Evolutionary conservation across 164 flowering plant genomes (phyloP), one percentile per base, ranked within the genome.

Genomic region (Vitis rotundifolia): DNA sequence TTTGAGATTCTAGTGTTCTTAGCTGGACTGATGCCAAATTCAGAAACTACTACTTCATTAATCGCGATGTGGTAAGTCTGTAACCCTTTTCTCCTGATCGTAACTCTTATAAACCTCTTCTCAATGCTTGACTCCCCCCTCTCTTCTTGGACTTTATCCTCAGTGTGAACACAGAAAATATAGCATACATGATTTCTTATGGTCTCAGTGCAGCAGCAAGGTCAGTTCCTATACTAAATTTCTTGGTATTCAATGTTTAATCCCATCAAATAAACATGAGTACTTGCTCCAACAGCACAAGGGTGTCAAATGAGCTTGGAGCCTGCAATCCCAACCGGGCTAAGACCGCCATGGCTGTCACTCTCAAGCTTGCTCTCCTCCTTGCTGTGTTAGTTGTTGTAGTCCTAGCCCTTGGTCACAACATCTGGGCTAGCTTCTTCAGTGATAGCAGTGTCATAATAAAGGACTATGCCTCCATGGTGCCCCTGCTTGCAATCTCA

Each of bases 1-100:
- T 91, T 88, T 53, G 99, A 94, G 84, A 69, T 92, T 75, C 82
- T 94, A 51, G 99, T 94, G 70, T 67, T 94, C 69, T 71, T 92
- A 54, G 97, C 98, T 0, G 99, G 99, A 59, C 18, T 94, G 69
- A 82, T 91, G 92, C 90, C 94, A 12, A 76, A 89, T 61, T 67
- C 97, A 1, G 87, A 89, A 72, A 64, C 63, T 7, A 86, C 81
- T 60, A 94, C 98, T 57, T 94, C 99, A 9, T 64, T 94, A 74
- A 83, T 89, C 15, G 99, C 98, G 67, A 91, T 89, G 79, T 90
- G 99, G 99, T 92, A 83, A 37, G 59, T 56, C 37, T 53, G 44
- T 6, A 37, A 37, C 13, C 37, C 55, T 9, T 7, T n/a, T 52
- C 18, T 37, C 0, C 0, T 64, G 6, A 37, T 31, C 44, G 1